phyloP scores from a whole-genome alignment of 805 yeast genomes.

The Deakozyma indianensis region DNA sequence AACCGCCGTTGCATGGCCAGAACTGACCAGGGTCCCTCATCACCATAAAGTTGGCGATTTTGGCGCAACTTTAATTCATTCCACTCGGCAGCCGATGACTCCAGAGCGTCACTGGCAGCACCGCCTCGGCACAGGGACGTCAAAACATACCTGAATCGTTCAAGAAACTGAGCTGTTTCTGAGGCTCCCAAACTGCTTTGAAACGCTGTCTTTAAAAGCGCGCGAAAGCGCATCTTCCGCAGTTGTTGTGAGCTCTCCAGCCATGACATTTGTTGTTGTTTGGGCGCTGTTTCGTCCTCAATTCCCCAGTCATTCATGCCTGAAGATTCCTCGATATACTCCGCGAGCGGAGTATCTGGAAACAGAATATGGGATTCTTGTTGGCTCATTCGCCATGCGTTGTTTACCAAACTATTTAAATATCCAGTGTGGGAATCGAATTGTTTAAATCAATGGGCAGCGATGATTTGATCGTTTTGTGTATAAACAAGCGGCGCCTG shows the following conservation, averaged over 20 bases:
- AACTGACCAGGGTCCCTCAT: neutral
- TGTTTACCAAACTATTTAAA: too few relatives aligned
- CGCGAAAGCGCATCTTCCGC: constrained; percentile 12
- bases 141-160: constrained; percentile 33
- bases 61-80: neutral
- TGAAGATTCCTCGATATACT: constrained; percentile 13
- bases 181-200: constrained; percentile 11
- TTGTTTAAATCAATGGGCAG: too few relatives aligned
- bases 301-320: constrained; percentile 22
- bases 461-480: too few relatives aligned
- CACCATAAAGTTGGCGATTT: neutral
- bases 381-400: too few relatives aligned
- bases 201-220: constrained; percentile 14
- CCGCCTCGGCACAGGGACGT: neutral
- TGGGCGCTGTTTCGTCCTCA: constrained; percentile 9
- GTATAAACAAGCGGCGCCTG: too few relatives aligned
- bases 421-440: too few relatives aligned
- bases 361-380: constrained; percentile 14
- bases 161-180: constrained; percentile 27
- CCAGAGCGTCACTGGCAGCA: neutral
- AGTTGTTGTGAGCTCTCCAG: constrained; percentile 3
- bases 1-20: neutral
- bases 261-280: constrained; percentile 7
- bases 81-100: neutral
- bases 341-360: constrained; percentile 19